Conservation (phyloP, 2,329 filamentous ascomycete genomes). For the Aaosphaeria arxii region DNA sequence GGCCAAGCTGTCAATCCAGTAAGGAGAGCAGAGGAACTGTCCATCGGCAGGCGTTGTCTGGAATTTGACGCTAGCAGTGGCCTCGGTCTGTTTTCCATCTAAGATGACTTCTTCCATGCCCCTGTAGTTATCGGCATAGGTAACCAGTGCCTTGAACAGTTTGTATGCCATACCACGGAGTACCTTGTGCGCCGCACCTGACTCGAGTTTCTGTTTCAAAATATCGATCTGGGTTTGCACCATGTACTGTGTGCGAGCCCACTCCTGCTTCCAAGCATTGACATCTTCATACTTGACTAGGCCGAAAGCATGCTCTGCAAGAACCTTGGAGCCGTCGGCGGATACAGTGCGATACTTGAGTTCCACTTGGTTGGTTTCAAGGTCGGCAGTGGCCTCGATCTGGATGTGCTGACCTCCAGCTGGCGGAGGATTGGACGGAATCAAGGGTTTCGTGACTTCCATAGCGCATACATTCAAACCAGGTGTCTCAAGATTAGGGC, state of each 20-base stretch:
- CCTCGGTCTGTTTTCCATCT: conserved; percentile 55
- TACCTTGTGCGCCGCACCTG: conserved; percentile 68
- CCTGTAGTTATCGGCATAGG: conserved; percentile 56
- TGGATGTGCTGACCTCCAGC: conserved; percentile 58
- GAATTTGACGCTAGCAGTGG: conserved; percentile 54
- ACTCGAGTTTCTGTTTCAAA: conserved; percentile 63
- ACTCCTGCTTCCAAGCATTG: conserved; percentile 62
- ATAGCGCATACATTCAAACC: conserved; percentile 65
- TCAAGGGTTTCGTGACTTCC: conserved; percentile 68
- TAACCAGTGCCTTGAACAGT: conserved; percentile 59
- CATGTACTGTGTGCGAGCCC: conserved; percentile 63
- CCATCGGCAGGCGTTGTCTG: conserved; percentile 53
- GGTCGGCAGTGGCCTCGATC: conserved; percentile 59
- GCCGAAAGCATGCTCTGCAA: conserved; percentile 61
- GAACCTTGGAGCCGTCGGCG: conserved; percentile 55
- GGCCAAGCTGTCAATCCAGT: conserved; percentile 58
- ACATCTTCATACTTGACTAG: conserved; percentile 61
- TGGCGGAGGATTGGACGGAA: conserved; percentile 52
- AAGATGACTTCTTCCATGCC: conserved; percentile 59
- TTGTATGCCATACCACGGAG: conserved; percentile 77
- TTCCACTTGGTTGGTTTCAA: conserved; percentile 53
- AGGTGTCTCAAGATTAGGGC: conserved; percentile 54
- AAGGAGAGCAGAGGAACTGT: conserved; percentile 57
- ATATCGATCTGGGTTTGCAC: conserved; percentile 58
- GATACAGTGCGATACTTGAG: conserved; percentile 58